These are phyloP conservation scores for Aspergillus luchuensis DNA, from an alignment of 2,329 filamentous ascomycete species.

Conservation along the genomic window DNA sequence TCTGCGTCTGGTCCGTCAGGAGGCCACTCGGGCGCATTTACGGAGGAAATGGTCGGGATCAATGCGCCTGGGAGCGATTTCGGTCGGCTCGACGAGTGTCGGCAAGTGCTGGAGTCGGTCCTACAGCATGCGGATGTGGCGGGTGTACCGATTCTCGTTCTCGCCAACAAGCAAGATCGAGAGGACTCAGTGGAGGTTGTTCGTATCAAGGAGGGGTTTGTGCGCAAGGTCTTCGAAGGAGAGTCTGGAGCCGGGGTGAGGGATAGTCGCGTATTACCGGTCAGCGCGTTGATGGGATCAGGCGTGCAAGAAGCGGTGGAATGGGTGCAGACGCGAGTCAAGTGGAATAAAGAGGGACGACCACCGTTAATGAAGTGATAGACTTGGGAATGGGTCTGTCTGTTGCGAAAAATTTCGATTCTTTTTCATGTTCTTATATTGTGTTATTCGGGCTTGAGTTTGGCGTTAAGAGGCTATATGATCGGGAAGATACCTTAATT, in stretches of 20 bases:
- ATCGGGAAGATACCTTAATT: conserved; percentile 3
- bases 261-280: conserved; percentile 86
- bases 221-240: conserved; percentile 93
- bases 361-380: conserved; percentile 87
- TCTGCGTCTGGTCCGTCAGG: conserved; percentile 27
- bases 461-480: not conserved
- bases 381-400: not conserved
- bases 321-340: conserved; percentile 87
- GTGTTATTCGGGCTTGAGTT: not conserved
- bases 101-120: conserved; percentile 85
- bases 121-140: conserved; percentile 84
- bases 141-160: conserved; percentile 85
- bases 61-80: conserved; percentile 41
- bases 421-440: not conserved
- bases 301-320: conserved; percentile 96
- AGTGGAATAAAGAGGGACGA: conserved; percentile 93
- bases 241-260: conserved; percentile 83
- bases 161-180: conserved; percentile 96
- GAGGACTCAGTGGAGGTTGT: conserved; percentile 98
- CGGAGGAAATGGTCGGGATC: conserved; percentile 39
- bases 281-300: conserved; percentile 78
- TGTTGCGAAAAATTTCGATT: not conserved
- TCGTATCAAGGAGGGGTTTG: conserved; percentile 92
- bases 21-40: conserved; percentile 25
- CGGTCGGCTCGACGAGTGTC: conserved; percentile 78